Evolutionary conservation across 1,139 yeast species (phyloP).

Genomic region (Saccharomyces hybrid): DNA sequence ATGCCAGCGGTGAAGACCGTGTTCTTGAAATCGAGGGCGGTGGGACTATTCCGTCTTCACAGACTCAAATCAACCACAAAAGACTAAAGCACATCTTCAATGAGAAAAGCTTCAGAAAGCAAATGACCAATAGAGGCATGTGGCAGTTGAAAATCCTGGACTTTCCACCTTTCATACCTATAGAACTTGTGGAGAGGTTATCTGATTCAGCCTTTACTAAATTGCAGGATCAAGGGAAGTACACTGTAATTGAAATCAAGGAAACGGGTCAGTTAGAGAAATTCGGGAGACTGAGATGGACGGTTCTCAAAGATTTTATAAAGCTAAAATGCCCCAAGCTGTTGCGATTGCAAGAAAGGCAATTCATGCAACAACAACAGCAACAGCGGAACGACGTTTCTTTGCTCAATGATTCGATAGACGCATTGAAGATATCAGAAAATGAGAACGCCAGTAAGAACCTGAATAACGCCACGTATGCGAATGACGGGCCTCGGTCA

Average conservation of each 20-base stretch:
- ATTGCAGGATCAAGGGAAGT: constrained; percentile 7
- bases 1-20: background rate
- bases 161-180: constrained; percentile 30
- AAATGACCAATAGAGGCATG: constrained; percentile 33
- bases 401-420: constrained; percentile 2
- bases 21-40: background rate
- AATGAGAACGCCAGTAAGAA: constrained; percentile 6
- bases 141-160: constrained; percentile 27
- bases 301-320: constrained; percentile 29
- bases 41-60: constrained; percentile 6
- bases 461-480: background rate
- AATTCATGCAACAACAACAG: background rate
- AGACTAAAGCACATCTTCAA: constrained; percentile 27
- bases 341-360: constrained; percentile 11
- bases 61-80: constrained; percentile 10
- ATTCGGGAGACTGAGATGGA: constrained; percentile 30
- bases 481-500: constrained; percentile 1
- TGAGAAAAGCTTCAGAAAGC: constrained; percentile 29
- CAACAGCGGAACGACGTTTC: background rate
- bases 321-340: constrained; percentile 28
- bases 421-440: constrained; percentile 3
- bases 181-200: constrained; percentile 15
- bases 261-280: constrained; percentile 20
- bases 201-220: background rate
- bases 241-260: constrained; percentile 4